Base-by-base conservation (phyloP, 441 rosid species). In the Manihot esculenta region DNA sequence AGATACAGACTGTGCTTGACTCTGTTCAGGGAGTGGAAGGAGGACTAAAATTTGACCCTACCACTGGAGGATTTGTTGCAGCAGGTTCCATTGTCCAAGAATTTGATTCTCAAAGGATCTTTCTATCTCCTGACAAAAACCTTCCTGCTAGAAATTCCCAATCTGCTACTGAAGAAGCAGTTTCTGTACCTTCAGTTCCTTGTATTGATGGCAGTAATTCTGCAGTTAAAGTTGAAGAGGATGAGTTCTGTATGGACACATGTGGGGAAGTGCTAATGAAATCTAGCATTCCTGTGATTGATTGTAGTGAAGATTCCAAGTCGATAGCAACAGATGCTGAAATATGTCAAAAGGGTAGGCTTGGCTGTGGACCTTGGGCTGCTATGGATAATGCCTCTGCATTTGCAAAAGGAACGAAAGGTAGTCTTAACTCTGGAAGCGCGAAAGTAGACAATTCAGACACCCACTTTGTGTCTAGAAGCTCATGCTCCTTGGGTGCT, bases 21-120 rank as follows among this genome's bases (percentile, higher is more conserved):
- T 90, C 99, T 69, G 99, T 94, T 72, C 96, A 88, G 62, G 99
- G 99, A 26, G 94, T 94, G 24, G 92, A 92, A 76, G 89, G 97
- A 72, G 89, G 93, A 62, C 58, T 94, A 53, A 90, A 83, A 76
- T 92, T 84, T 80, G 93, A 94, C 75, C 89, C 94, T 18, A 38
- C 78, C n/a, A 83, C 87, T 7, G 91, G 96, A 50, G 94, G 80
- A 48, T 87, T 92, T 68, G 82, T 90, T 57, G 86, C 99, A 42
- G 84, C 83, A 58, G 86, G 88, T 44, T 64, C 92, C 30, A 59
- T 74, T 35, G 63, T 66, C 49, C 83, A 81, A 72, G 90, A 86
- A 8, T 45, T 60, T 74, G 88, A 82, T 79, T 55, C 77, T 38
- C 81, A 26, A 57, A 81, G 79, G 67, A 72, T 62, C 67, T 54